These are phyloP conservation scores for Rhodamnia rubescens DNA, from an alignment of 345 rosid genomes.

Conservation along the genomic window DNA sequence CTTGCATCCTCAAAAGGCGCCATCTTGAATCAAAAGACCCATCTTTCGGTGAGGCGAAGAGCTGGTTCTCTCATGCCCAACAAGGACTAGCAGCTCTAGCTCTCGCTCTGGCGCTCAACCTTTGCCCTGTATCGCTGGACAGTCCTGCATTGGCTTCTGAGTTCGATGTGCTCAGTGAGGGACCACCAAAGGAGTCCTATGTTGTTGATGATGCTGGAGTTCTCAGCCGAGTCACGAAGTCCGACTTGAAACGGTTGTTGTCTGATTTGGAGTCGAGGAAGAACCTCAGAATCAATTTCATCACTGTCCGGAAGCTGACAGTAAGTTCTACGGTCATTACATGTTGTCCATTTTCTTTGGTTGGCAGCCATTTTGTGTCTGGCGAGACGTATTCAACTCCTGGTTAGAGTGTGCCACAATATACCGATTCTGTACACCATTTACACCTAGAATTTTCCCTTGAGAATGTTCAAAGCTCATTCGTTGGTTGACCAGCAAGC, in stretches of 20 bases:
- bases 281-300: conserved; percentile 56
- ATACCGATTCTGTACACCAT: background rate
- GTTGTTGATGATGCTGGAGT: conserved; percentile 91
- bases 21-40: conserved; percentile 15
- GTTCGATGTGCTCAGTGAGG: conserved; percentile 73
- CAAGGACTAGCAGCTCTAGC: conserved; percentile 80
- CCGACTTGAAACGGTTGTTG: conserved; percentile 71
- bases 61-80: conserved; percentile 54
- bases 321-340: conserved; percentile 25
- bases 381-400: background rate
- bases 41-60: conserved; percentile 17
- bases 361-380: background rate
- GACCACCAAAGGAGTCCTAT: conserved; percentile 78
- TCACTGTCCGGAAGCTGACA: conserved; percentile 90
- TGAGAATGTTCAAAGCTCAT: background rate
- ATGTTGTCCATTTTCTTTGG: background rate
- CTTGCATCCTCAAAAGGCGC: conserved; percentile 27
- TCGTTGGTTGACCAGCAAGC: background rate
- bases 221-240: conserved; percentile 76
- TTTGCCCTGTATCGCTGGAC: conserved; percentile 37
- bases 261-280: conserved; percentile 92
- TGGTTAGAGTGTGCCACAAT: background rate
- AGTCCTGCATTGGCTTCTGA: conserved; percentile 79
- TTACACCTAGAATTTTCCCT: background rate
- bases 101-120: conserved; percentile 65